Evolutionary conservation across 495 filamentous ascomycete genomes (phyloP).

Genomic region (Talaromyces borbonicus): DNA sequence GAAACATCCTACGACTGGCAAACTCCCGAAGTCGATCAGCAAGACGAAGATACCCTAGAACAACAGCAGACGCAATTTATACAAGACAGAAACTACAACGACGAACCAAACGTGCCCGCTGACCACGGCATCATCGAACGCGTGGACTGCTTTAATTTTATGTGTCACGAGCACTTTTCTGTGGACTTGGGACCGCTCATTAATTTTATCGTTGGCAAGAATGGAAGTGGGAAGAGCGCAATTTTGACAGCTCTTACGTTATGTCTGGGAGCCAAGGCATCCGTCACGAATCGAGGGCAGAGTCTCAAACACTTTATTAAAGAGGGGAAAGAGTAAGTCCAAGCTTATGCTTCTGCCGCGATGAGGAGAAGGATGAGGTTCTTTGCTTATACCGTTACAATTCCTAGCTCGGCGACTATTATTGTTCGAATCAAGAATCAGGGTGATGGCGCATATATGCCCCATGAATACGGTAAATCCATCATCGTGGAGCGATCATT

Average conservation of each 20-base stretch:
- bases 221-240: constrained; percentile 98
- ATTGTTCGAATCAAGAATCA: constrained; percentile 84
- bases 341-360: background rate
- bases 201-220: constrained; percentile 96
- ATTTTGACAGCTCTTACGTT: constrained; percentile 91
- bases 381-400: background rate
- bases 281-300: constrained; percentile 87
- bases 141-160: constrained; percentile 82
- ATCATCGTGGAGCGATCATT: constrained; percentile 91
- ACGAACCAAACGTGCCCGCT: constrained; percentile 60
- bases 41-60: constrained; percentile 45
- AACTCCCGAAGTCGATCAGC: constrained; percentile 32
- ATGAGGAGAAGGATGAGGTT: background rate
- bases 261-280: constrained; percentile 90
- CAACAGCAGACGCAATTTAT: constrained; percentile 64
- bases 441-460: constrained; percentile 72
- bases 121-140: constrained; percentile 79
- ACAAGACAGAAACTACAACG: constrained; percentile 40
- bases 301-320: constrained; percentile 90
- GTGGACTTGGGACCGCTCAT: constrained; percentile 83
- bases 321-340: constrained; percentile 61
- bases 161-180: constrained; percentile 79
- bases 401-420: constrained; percentile 36
- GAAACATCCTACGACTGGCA: constrained; percentile 10
- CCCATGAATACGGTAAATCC: constrained; percentile 71